A percentile compares a stretch with the other conserved stretches of the same genome.
phyloP scores from a whole-genome alignment of 805 yeast species.

The Lipomyces kockii region DNA sequence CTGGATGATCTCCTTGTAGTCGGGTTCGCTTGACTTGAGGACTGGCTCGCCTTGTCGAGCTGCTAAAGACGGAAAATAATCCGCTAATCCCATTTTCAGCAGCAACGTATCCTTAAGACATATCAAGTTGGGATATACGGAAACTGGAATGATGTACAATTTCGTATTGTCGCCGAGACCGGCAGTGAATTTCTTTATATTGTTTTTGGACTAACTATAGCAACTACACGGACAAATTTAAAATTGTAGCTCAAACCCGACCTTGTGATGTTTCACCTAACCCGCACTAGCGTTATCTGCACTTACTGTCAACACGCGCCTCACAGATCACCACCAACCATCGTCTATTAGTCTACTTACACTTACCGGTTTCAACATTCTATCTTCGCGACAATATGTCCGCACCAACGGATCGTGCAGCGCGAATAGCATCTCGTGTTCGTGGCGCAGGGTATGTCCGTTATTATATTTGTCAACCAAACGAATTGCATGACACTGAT shows the following conservation, averaged over 20 bases:
- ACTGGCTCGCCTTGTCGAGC: not conserved
- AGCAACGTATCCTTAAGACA: not conserved
- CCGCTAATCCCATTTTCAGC: not conserved
- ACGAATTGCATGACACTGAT: not conserved
- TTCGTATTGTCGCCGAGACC: no score
- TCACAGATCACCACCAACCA: no score
- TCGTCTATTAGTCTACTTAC: no score
- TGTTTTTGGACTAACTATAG: no score
- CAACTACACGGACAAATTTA: no score
- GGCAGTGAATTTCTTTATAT: no score
- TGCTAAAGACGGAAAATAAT: not conserved
- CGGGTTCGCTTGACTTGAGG: not conserved
- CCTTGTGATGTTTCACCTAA: no score
- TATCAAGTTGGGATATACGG: not conserved
- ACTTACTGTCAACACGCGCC: no score
- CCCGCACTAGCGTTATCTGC: no score
- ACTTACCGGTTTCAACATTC: not conserved
- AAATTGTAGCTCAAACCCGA: no score
- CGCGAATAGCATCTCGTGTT: slow-evolving; percentile 17
- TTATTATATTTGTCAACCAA: no score
- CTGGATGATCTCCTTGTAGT: slow-evolving; percentile 11
- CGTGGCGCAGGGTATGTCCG: slow-evolving; percentile 23
- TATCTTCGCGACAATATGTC: not conserved
- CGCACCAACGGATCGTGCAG: not conserved
- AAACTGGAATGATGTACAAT: no score